Evolutionary conservation across 176 grass and related monocot species (phyloP), one percentile per base, ranked within the genome.

Genomic region (Paspalum vaginatum): DNA sequence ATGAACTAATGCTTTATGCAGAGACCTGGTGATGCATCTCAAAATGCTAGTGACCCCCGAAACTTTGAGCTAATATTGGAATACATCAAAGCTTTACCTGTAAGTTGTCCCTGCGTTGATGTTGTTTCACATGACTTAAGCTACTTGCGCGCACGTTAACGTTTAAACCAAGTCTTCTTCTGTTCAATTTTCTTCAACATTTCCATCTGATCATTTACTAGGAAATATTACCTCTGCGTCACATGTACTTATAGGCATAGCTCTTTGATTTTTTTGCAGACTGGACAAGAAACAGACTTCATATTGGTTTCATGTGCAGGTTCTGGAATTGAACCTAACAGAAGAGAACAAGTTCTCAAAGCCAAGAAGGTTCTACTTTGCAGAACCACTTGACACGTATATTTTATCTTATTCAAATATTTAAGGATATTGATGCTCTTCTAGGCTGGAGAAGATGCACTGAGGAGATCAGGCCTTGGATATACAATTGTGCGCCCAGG

Each of bases 341-440:
- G 92, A 93, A 95, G 96, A 81, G 92, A 93, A 65, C 96, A 99
- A 78, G 96, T 99, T 60, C 96, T 99, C 16, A 99, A 95, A 89
- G 92, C 96, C 52, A 99, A 99, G 82, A 91, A 87, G 96, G 96
- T 98, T 87, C 22, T 75, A 60, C 14, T 50, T 86, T 87, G 68
- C 17, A 39, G 65, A 70, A 56, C 73, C 45, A 44, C 14, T 43
- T 74, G 12, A 64, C 57, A 63, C 42, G 27, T 54, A 5, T 61
- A 51, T 83, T 42, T 70, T 83, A 49, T 70, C 8, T 58, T 47
- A 53, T 70, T 80, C 18, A 84, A 55, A 83, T 70, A 26, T 73
- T 87, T 60, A 67, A 75, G 18, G 40, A 46, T 46, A 61, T 54
- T 45, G 59, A 17, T 60, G 21, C 55, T 78, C 44, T 75, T 84